Evolutionary conservation across 2,329 filamentous ascomycete genomes (phyloP).

Genomic region (Fusarium euwallaceae): DNA sequence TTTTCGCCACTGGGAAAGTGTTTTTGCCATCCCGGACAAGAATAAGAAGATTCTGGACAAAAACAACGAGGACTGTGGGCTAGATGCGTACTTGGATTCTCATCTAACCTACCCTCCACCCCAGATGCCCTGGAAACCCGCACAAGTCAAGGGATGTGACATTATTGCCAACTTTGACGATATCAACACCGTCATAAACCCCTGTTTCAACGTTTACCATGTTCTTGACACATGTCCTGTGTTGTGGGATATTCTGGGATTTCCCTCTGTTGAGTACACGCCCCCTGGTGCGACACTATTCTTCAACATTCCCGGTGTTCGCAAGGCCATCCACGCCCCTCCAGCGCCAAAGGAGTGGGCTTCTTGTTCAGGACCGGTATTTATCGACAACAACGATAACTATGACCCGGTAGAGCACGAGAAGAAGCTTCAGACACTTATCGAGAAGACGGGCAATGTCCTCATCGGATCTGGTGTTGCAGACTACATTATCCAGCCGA

Average conservation of each 20-base stretch:
- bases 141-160: conserved; percentile 57
- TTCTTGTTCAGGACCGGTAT: conserved; percentile 61
- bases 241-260: conserved; percentile 78
- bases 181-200: conserved; percentile 73
- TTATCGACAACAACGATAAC: conserved; percentile 63
- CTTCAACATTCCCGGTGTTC: conserved; percentile 78
- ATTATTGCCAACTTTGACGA: conserved; percentile 67
- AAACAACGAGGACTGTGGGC: conserved; percentile 66
- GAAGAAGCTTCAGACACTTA: conserved; percentile 71
- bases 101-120: conserved; percentile 76
- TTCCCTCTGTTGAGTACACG: conserved; percentile 74
- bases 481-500: conserved; percentile 76
- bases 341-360: conserved; percentile 60
- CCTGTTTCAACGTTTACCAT: conserved; percentile 81
- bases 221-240: conserved; percentile 78
- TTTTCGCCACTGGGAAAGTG: conserved; percentile 22
- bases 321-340: conserved; percentile 75
- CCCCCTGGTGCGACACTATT: conserved; percentile 69
- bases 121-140: conserved; percentile 56
- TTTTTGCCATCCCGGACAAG: conserved; percentile 20
- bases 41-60: conserved; percentile 47
- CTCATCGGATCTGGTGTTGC: conserved; percentile 80
- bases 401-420: conserved; percentile 53
- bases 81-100: conserved; percentile 66
- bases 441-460: conserved; percentile 79